Conservation (phyloP, 495 filamentous ascomycete genomes). For the Penicillium dipodomyicola region DNA sequence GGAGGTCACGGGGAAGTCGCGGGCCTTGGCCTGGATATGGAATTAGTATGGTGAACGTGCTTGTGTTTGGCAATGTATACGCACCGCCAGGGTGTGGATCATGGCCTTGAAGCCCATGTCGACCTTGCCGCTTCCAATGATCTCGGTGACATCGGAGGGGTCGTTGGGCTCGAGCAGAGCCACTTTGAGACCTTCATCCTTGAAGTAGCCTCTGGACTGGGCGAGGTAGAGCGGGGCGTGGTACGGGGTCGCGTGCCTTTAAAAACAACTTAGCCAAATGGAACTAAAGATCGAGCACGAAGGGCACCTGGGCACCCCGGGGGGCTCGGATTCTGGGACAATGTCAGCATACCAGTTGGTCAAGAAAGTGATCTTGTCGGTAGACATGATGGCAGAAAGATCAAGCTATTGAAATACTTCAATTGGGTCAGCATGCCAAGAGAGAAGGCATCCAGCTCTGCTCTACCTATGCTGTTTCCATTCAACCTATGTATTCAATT, state of each 20-base stretch:
- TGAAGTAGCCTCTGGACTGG: conserved; percentile 67
- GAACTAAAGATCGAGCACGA: conserved; percentile 2
- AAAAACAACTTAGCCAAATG: conserved; percentile 29
- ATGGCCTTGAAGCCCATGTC: conserved; percentile 75
- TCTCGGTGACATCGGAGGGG: conserved; percentile 68
- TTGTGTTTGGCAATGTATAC: conserved; percentile 8
- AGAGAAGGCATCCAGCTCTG: conserved; percentile 1
- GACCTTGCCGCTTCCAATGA: conserved; percentile 67
- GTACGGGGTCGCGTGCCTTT: conserved; percentile 70
- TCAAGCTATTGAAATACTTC: conserved; percentile 22
- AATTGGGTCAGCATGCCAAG: conserved; percentile 22
- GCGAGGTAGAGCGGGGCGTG: conserved; percentile 70
- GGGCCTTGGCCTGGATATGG: conserved; percentile 57
- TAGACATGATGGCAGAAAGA: conserved; percentile 55
- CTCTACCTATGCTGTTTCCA: conserved; percentile 3
- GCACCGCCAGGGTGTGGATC: conserved; percentile 68
- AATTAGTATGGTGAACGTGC: not conserved
- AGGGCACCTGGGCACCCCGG: not conserved
- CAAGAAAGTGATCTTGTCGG: conserved; percentile 73
- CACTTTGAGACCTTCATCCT: conserved; percentile 66
- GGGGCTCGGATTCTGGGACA: conserved; percentile 1
- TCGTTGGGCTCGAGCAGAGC: conserved; percentile 70
- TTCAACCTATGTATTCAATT: conserved; percentile 14
- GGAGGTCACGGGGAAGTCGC: conserved; percentile 64
- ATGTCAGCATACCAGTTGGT: conserved; percentile 60